Conservation (phyloP, 73 alveolate genomes). For the Paramecium pentaurelia region DNA sequence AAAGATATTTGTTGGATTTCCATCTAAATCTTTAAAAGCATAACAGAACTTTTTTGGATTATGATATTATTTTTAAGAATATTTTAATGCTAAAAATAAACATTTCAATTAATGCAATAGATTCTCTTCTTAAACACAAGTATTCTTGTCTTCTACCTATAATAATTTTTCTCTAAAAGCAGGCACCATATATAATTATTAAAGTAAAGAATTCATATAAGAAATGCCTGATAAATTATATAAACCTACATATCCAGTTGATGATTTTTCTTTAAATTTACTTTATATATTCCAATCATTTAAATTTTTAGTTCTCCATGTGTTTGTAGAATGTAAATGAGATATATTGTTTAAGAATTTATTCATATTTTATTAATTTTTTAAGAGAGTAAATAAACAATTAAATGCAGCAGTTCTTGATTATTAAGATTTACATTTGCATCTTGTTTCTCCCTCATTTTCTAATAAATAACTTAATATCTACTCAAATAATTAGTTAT, state of each 20-base stretch:
- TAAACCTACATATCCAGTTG: slow-evolving; percentile 66
- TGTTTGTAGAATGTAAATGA: slow-evolving; percentile 11
- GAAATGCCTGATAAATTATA: slow-evolving; percentile 60
- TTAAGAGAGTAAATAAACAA: not conserved
- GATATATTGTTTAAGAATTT: not conserved
- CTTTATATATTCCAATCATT: slow-evolving; percentile 57
- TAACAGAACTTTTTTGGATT: slow-evolving; percentile 86
- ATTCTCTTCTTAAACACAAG: slow-evolving; percentile 43
- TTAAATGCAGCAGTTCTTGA: slow-evolving; percentile 44
- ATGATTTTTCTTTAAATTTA: slow-evolving; percentile 56
- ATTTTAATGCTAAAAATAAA: slow-evolving; percentile 48
- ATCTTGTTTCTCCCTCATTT: slow-evolving; percentile 27
- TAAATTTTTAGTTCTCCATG: slow-evolving; percentile 50
- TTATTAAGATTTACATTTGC: slow-evolving; percentile 41
- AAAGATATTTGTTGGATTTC: slow-evolving; percentile 75
- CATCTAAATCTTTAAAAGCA: slow-evolving; percentile 87
- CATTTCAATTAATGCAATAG: slow-evolving; percentile 47
- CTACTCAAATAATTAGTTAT: not conserved
- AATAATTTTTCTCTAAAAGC: slow-evolving; percentile 59
- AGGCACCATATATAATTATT: slow-evolving; percentile 47
- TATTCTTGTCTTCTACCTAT: not conserved
- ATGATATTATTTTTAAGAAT: slow-evolving; percentile 78
- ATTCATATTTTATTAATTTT: slow-evolving; percentile 21
- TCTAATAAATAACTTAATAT: slow-evolving; percentile 15
- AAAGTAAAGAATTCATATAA: slow-evolving; percentile 50